These are phyloP conservation scores for Colletotrichum tanaceti DNA, from an alignment of 2,329 filamentous ascomycete genomes.

Conservation along the genomic window DNA sequence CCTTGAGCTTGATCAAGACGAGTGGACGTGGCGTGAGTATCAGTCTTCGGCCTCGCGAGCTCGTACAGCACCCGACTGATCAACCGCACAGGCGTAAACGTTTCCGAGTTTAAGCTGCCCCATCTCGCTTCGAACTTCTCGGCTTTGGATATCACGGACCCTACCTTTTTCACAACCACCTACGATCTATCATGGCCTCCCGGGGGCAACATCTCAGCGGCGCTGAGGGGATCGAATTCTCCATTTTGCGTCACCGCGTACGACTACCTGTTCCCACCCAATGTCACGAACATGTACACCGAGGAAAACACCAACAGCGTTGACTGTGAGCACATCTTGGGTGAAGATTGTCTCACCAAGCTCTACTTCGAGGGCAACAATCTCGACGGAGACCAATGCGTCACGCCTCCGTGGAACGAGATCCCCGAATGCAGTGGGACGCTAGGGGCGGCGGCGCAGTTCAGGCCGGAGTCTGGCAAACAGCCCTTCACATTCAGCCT, in stretches of 20 bases:
- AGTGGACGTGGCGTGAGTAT: slow-evolving; percentile 29
- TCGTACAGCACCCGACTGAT: not conserved
- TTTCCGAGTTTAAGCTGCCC: slow-evolving; percentile 17
- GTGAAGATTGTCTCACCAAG: slow-evolving; percentile 8
- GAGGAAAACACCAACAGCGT: slow-evolving; percentile 7
- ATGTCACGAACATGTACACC: slow-evolving; percentile 23
- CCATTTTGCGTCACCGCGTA: slow-evolving; percentile 23
- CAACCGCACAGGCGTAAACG: slow-evolving; percentile 13
- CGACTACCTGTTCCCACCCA: slow-evolving; percentile 36
- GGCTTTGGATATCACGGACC: not conserved
- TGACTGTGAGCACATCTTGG: slow-evolving; percentile 14
- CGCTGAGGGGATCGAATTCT: not conserved
- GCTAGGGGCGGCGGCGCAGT: not conserved
- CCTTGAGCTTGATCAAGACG: not conserved
- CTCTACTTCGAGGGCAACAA: slow-evolving; percentile 6
- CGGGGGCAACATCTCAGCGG: slow-evolving; percentile 14
- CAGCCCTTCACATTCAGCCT: not conserved
- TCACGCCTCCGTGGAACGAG: not conserved
- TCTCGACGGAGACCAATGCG: not conserved
- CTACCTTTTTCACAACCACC: slow-evolving; percentile 16
- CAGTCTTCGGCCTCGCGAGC: not conserved
- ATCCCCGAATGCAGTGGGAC: slow-evolving; percentile 10
- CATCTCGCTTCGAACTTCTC: slow-evolving; percentile 4
- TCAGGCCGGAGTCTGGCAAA: not conserved
- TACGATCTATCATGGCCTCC: slow-evolving; percentile 22